Conservation (phyloP, 2,329 filamentous ascomycete species). For the Tothia fuscella region DNA sequence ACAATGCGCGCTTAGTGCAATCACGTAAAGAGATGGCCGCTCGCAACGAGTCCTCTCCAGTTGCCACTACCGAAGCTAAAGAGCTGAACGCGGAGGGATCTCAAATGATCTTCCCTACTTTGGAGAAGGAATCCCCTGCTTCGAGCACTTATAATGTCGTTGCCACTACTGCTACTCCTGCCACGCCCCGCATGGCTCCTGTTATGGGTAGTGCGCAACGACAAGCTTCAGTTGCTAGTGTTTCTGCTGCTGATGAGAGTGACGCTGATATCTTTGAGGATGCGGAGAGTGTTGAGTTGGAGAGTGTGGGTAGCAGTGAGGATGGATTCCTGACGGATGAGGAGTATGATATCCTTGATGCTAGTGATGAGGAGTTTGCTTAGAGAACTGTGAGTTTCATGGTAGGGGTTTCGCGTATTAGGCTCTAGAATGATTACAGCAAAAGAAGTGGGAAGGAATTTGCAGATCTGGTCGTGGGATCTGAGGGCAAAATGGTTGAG, state of each 20-base stretch:
- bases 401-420: too few relatives aligned
- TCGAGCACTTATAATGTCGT: slow-evolving; percentile 63
- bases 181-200: slow-evolving; percentile 13
- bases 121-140: slow-evolving; percentile 84
- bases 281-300: slow-evolving; percentile 43
- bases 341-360: slow-evolving; percentile 95
- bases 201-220: too few relatives aligned
- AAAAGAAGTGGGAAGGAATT: too few relatives aligned
- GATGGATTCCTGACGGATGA: slow-evolving; percentile 89
- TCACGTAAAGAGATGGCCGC: too few relatives aligned
- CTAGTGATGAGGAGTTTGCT: slow-evolving; percentile 66
- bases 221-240: not conserved
- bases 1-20: not conserved
- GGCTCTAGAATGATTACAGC: too few relatives aligned
- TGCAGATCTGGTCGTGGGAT: too few relatives aligned
- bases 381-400: too few relatives aligned
- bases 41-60: not conserved
- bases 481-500: too few relatives aligned
- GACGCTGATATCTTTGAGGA: slow-evolving; percentile 37
- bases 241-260: slow-evolving; percentile 12
- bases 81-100: slow-evolving; percentile 7
- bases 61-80: not conserved
- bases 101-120: slow-evolving; percentile 86
- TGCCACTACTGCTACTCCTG: slow-evolving; percentile 18
- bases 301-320: slow-evolving; percentile 33